phyloP scores from a whole-genome alignment of 306 rosid species.

The Cotoneaster glaucophyllus region DNA sequence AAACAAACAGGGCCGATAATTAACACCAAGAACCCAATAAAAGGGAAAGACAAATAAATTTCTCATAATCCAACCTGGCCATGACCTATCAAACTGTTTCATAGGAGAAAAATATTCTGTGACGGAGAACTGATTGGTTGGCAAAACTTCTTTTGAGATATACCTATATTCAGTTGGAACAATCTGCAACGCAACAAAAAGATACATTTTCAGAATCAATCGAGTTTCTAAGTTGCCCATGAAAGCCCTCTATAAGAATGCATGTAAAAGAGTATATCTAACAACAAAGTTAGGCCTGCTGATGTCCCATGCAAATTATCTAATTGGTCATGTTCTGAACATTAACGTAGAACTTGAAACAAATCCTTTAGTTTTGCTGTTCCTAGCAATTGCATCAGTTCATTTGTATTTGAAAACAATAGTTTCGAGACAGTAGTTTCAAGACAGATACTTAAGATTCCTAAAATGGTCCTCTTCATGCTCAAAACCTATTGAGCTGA shows the following conservation, averaged over 20 bases:
- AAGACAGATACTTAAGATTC: background rate
- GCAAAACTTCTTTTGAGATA: conserved; percentile 76
- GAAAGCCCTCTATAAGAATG: background rate
- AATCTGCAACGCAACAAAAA: conserved; percentile 50
- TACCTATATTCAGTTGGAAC: conserved; percentile 93
- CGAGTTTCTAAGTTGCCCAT: background rate
- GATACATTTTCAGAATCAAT: background rate
- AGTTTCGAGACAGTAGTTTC: background rate
- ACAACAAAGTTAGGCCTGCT: background rate
- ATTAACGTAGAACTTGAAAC: background rate
- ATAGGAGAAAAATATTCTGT: conserved; percentile 91
- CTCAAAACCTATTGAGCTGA: background rate
- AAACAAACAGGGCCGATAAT: conserved; percentile 5
- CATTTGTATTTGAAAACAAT: background rate
- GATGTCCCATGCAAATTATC: background rate
- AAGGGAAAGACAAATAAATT: background rate
- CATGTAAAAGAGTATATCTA: background rate
- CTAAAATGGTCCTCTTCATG: background rate
- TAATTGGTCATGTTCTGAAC: background rate
- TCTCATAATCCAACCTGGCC: conserved; percentile 75
- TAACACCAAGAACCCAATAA: conserved; percentile 15
- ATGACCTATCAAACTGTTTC: conserved; percentile 60
- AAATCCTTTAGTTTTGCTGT: background rate
- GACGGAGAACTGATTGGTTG: conserved; percentile 96
- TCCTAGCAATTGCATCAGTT: background rate